Evolutionary conservation across 2,329 filamentous ascomycete genomes (phyloP).

Genomic region (Penicillium sp.): DNA sequence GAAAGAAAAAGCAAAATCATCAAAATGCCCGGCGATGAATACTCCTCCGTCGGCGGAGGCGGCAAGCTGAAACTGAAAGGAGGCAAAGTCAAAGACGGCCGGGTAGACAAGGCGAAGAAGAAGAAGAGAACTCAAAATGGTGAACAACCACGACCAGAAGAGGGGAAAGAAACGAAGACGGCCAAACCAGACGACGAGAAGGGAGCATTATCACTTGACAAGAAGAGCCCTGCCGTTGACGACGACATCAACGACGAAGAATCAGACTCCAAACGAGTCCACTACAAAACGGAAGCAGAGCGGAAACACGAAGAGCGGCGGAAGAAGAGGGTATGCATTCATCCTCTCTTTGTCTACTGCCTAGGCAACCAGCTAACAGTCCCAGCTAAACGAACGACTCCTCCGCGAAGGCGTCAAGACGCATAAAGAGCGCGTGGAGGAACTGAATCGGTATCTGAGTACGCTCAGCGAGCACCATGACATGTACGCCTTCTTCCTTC

Average conservation of each 20-base stretch:
- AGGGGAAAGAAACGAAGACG: neutral
- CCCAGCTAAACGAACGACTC: slow-evolving; percentile 75
- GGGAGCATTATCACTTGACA: neutral
- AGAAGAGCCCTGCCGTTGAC: neutral
- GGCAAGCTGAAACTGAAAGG: slow-evolving; percentile 86
- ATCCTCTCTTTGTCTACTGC: neutral
- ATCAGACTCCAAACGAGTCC: slow-evolving; percentile 23
- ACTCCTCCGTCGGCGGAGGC: slow-evolving; percentile 60
- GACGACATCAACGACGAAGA: slow-evolving; percentile 11
- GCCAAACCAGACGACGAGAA: neutral
- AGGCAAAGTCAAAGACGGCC: slow-evolving; percentile 54
- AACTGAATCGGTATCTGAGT: slow-evolving; percentile 89
- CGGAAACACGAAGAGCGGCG: slow-evolving; percentile 73
- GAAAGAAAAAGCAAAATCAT: neutral
- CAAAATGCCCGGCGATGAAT: slow-evolving; percentile 57
- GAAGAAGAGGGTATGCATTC: slow-evolving; percentile 66
- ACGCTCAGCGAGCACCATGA: slow-evolving; percentile 95
- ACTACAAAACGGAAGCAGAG: slow-evolving; percentile 78
- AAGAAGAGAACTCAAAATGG: slow-evolving; percentile 37
- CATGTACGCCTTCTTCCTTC: slow-evolving; percentile 57
- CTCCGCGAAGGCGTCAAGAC: slow-evolving; percentile 87
- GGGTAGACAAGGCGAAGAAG: slow-evolving; percentile 47
- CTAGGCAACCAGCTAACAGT: slow-evolving; percentile 7
- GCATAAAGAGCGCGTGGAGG: slow-evolving; percentile 94
- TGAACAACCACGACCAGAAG: slow-evolving; percentile 19